Conservation (phyloP, 169 alveolate species). For the Eimeria nieschulzi region DNA sequence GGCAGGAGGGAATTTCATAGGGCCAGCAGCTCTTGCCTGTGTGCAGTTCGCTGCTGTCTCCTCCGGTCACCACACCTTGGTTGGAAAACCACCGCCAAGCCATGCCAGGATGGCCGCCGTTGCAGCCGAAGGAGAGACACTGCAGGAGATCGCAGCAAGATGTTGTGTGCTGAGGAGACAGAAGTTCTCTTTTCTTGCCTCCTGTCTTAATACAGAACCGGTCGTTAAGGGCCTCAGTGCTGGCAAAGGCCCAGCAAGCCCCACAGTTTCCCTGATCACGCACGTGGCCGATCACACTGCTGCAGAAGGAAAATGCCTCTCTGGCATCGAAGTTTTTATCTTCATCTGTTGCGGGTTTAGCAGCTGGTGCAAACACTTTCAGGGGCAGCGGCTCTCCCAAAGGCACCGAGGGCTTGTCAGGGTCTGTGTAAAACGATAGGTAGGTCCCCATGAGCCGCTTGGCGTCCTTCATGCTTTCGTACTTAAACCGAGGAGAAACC, state of each 20-base stretch:
- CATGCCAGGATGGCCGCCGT: conserved; percentile 83
- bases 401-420: conserved; percentile 43
- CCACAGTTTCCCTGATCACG: conserved; percentile 90
- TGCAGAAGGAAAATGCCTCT: conserved; percentile 64
- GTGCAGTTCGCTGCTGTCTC: conserved; percentile 56
- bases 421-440: conserved; percentile 15
- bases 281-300: conserved; percentile 81
- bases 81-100: conserved; percentile 80
- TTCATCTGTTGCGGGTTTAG: not conserved
- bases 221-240: conserved; percentile 88
- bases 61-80: conserved; percentile 71
- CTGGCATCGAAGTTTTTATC: conserved; percentile 44
- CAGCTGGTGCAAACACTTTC: not conserved
- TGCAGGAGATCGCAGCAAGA: conserved; percentile 79
- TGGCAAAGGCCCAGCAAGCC: conserved; percentile 93
- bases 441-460: conserved; percentile 67
- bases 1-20: conserved; percentile 71
- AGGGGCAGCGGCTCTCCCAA: conserved; percentile 46
- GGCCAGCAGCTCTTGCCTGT: conserved; percentile 78
- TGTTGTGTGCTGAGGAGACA: conserved; percentile 83
- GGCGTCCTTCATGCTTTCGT: conserved; percentile 63
- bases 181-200: conserved; percentile 38
- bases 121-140: conserved; percentile 81
- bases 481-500: conserved; percentile 54
- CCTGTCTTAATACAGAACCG: conserved; percentile 84